Evolutionary conservation across 1,284 basidiomycete genomes (phyloP).

Genomic region (Athelia sp.): DNA sequence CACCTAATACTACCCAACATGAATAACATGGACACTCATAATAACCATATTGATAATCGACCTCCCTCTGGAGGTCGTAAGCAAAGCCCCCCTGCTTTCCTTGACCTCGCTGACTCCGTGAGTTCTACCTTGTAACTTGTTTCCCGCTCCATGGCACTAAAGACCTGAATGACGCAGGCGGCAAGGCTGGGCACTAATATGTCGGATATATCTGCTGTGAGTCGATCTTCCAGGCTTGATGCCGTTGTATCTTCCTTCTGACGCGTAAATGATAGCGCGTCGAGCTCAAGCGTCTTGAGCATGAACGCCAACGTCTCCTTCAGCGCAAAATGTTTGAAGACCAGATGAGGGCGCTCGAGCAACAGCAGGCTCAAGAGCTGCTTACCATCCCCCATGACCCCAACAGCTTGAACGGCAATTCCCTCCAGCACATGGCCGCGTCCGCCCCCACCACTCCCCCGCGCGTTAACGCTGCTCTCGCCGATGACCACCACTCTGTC

Average conservation of each 20-base stretch:
- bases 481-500: slow-evolving; percentile 40
- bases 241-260: slow-evolving; percentile 4
- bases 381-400: slow-evolving; percentile 62
- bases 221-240: slow-evolving; percentile 24
- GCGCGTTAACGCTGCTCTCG: slow-evolving; percentile 62
- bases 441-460: slow-evolving; percentile 82
- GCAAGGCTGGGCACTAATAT: slow-evolving; percentile 80
- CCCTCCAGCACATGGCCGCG: slow-evolving; percentile 64
- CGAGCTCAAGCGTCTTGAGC: slow-evolving; percentile 86
- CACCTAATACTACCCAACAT: slow-evolving; percentile 46
- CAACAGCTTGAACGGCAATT: slow-evolving; percentile 29
- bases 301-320: slow-evolving; percentile 79
- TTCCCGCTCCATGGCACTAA: slow-evolving; percentile 14
- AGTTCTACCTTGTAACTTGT: slow-evolving; percentile 26
- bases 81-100: slow-evolving; percentile 82
- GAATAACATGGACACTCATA: slow-evolving; percentile 66
- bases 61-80: slow-evolving; percentile 63
- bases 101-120: slow-evolving; percentile 87
- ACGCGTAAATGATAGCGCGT: slow-evolving; percentile 53
- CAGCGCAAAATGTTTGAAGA: slow-evolving; percentile 91
- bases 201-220: slow-evolving; percentile 73
- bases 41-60: slow-evolving; percentile 64
- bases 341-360: slow-evolving; percentile 88
- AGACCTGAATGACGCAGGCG: slow-evolving; percentile 40
- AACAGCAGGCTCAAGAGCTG: slow-evolving; percentile 84